Base-by-base conservation (phyloP, 2,329 filamentous ascomycete genomes). In the Cladosporium velox region DNA sequence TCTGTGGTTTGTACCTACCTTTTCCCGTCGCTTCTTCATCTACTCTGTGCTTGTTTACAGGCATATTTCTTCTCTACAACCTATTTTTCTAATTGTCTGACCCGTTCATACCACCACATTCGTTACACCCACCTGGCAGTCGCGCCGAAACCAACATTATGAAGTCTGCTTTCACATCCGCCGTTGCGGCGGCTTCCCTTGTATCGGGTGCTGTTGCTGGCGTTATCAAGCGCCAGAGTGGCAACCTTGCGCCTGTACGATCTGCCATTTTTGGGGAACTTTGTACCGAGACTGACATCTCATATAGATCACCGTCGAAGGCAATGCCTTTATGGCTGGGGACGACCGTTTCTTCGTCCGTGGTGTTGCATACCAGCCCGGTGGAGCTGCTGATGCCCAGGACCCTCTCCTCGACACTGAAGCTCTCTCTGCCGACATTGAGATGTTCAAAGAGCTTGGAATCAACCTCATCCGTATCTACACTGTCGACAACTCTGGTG, bases 391-490 rank as follows among this genome's bases (percentile, higher is more conserved):
- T 62, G 79, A 88, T 59, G 79, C 87, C 44, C 79, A 81, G 61
- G 93, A 97, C 75, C 92, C 93, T 69, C 88, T 97, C 63, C 88
- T 91, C 68, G 89, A 96, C 73, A 75, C 83, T 32, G 79, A 79
- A 1, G 80, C 85, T 73, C 96, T 93, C 86, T 84, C 86, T 76
- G 90, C 92, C 70, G 92, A 96, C 75, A 90, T 96, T 72, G 80
- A 82, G 66, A 84, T 91, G 75, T 96, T 97, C 87, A 87, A 91
- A 82, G 86, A 92, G 70, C 85, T 97, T 59, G 92, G 92, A 61
- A 83, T 96, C 81, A 97, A 97, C 84, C 92, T 92, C 21, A 86
- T 97, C 77, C 92, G 93, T 78, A 90, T 96, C 69, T 97, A 97
- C 85, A 92, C 90, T n/a, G 88, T 95, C 72, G 93, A 97, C 83